These are phyloP conservation scores for Sesbania bispinosa DNA, from an alignment of 306 rosid species.

Conservation along the genomic window DNA sequence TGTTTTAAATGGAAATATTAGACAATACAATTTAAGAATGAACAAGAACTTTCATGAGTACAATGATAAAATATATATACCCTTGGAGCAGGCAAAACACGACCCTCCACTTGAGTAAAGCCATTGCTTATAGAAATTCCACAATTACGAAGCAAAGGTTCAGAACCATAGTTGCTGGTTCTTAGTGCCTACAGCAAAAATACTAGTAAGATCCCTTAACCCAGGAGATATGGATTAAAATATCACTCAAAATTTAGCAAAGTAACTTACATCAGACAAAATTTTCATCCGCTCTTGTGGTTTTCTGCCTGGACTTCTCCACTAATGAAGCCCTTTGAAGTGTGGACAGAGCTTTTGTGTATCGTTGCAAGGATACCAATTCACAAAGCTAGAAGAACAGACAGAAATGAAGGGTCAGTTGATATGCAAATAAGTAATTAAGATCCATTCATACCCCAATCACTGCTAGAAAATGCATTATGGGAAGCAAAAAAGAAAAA, in stretches of 20 bases:
- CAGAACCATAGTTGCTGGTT: constrained; percentile 71
- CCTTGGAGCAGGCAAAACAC: constrained; percentile 89
- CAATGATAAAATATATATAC: constrained; percentile 33
- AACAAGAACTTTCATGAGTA: not conserved
- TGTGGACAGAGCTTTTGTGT: constrained; percentile 74
- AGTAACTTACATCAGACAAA: constrained; percentile 60
- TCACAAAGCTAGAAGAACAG: constrained; percentile 55
- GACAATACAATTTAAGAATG: not conserved
- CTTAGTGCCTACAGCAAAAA: constrained; percentile 62
- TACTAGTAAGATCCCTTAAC: not conserved
- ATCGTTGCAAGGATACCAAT: constrained; percentile 80
- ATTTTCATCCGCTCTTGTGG: constrained; percentile 90
- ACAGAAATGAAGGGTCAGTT: not conserved
- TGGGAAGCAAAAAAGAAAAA: not conserved
- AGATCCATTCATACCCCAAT: not conserved
- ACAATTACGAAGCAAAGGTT: constrained; percentile 70
- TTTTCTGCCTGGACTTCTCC: constrained; percentile 92
- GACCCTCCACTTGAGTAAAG: constrained; percentile 91
- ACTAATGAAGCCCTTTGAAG: constrained; percentile 86
- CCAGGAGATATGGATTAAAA: not conserved
- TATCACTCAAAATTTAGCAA: constrained; percentile 5
- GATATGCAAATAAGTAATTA: not conserved
- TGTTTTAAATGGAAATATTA: not conserved
- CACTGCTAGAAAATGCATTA: not conserved
- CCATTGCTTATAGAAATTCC: constrained; percentile 61